A percentile compares a stretch with the other conserved stretches of the same genome.
phyloP scores from a whole-genome alignment of 352 stramenopile species.

The Globisporangium emineosum region DNA sequence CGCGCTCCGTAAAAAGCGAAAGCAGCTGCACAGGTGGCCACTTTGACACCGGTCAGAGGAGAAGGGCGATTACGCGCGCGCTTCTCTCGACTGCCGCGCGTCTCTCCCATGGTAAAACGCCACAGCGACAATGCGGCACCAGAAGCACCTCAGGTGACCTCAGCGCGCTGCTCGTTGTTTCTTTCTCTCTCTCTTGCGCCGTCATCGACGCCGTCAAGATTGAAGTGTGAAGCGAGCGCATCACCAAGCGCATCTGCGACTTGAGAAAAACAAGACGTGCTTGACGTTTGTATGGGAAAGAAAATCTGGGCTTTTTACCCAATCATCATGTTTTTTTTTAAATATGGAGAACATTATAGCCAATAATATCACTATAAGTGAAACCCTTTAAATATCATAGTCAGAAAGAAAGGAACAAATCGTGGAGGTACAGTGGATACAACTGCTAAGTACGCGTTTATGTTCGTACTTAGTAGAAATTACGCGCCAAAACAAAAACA shows the following conservation, averaged over 20 bases:
- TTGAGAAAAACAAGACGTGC: not conserved
- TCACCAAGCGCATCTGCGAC: not conserved
- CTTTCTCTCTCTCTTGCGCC: not conserved
- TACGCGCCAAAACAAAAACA: not conserved
- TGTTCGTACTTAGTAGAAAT: not conserved
- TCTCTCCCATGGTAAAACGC: constrained; percentile 1
- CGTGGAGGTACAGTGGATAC: not conserved
- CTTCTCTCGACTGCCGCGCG: not conserved
- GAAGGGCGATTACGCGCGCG: not conserved
- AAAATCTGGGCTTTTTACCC: not conserved
- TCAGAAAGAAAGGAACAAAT: not conserved
- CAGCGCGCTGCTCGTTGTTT: no score
- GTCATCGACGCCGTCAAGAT: not conserved
- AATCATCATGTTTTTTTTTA: not conserved
- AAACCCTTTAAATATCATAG: not conserved
- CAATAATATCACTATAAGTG: not conserved
- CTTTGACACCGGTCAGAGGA: not conserved
- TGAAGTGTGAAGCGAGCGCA: not conserved
- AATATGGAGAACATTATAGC: not conserved
- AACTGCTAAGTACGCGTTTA: not conserved
- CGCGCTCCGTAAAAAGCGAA: not conserved
- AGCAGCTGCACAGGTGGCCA: not conserved
- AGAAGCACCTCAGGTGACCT: no score
- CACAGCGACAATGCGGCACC: no score
- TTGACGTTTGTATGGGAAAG: not conserved